Evolutionary conservation across 208 protist species (phyloP).

Genomic region (Naegleria fowleri): DNA sequence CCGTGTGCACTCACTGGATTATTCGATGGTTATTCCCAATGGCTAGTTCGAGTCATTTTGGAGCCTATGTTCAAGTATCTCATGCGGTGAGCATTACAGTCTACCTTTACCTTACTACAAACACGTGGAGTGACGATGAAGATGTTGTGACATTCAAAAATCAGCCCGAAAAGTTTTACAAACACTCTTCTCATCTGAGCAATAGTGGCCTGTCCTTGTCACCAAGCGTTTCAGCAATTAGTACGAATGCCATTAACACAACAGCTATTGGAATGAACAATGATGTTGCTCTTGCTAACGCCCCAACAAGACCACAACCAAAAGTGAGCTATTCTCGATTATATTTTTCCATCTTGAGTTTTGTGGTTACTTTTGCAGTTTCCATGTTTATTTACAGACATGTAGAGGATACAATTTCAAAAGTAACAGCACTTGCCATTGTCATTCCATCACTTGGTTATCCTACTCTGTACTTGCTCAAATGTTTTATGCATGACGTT

Average conservation of each 20-base stretch:
- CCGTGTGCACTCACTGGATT: not conserved
- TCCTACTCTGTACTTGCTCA: not conserved
- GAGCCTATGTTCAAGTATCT: not conserved
- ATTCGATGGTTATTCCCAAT: constrained; percentile 3
- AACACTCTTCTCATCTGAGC: not conserved
- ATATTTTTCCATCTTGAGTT: not conserved
- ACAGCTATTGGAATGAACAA: no score
- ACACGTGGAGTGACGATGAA: not conserved
- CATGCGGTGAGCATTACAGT: not conserved
- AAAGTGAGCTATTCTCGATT: not conserved
- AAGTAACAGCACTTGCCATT: not conserved
- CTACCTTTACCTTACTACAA: not conserved
- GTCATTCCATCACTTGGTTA: not conserved
- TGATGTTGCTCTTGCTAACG: not conserved
- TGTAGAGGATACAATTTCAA: not conserved
- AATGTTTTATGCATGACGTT: not conserved
- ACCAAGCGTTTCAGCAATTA: no score
- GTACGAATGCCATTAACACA: no score
- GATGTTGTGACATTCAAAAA: not conserved
- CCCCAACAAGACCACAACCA: not conserved
- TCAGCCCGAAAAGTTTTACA: not conserved
- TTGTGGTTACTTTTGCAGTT: not conserved
- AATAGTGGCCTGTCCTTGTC: no score
- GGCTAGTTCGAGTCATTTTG: not conserved
- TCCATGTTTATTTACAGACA: not conserved